Evolutionary conservation across 1,139 yeast species (phyloP).

Genomic region (Taiozyma onychis): DNA sequence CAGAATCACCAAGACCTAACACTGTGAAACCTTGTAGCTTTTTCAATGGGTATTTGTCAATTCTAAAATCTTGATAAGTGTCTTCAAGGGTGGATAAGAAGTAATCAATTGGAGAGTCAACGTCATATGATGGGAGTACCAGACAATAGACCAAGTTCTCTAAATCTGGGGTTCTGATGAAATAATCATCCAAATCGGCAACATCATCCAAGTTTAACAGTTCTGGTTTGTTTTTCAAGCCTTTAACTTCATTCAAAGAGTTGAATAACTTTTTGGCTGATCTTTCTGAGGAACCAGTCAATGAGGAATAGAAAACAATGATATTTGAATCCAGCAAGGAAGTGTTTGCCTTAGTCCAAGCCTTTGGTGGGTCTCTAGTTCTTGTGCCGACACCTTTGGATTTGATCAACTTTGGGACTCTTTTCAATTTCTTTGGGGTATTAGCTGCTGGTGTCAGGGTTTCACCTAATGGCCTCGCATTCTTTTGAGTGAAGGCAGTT

Average conservation of each 20-base stretch:
- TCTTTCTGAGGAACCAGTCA: conserved; percentile 77
- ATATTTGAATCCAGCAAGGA: conserved; percentile 32
- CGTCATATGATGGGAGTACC: conserved; percentile 86
- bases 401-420: conserved; percentile 24
- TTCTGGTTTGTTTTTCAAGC: conserved; percentile 41
- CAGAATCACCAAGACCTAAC: conserved; percentile 82
- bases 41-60: conserved; percentile 73
- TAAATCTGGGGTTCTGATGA: conserved; percentile 53
- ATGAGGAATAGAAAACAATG: conserved; percentile 72
- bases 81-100: conserved; percentile 78
- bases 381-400: conserved; percentile 17
- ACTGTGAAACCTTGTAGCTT: conserved; percentile 75
- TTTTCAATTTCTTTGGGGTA: conserved; percentile 20
- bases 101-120: conserved; percentile 88
- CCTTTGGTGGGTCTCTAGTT: conserved; percentile 9
- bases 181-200: conserved; percentile 79
- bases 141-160: conserved; percentile 56
- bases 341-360: conserved; percentile 28
- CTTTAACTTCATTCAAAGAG: conserved; percentile 25
- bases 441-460: conserved; percentile 2
- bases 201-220: conserved; percentile 72
- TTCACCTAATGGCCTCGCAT: conserved; percentile 3
- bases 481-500: conserved; percentile 22
- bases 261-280: conserved; percentile 47
- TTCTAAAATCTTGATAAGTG: conserved; percentile 77